phyloP scores from a whole-genome alignment of 257 asterid genomes.

The Solanum commersonii region DNA sequence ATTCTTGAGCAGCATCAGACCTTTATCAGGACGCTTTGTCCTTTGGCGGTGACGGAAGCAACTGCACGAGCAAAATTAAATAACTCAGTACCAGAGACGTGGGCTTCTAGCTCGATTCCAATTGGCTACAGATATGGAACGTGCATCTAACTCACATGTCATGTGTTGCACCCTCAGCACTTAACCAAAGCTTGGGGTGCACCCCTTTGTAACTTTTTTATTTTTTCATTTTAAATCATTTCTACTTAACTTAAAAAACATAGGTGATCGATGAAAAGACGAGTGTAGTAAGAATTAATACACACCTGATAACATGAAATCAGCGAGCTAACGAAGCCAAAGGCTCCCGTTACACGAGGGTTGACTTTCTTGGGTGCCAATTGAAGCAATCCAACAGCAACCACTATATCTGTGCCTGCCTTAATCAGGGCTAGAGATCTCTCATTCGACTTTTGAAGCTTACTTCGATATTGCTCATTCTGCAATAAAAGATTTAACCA shows the following conservation, averaged over 20 bases:
- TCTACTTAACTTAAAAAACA: not conserved
- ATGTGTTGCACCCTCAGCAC: not conserved
- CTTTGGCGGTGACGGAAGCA: conserved; percentile 4
- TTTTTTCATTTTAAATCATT: not conserved
- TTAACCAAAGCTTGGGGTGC: not conserved
- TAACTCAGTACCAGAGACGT: no score
- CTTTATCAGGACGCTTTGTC: not conserved
- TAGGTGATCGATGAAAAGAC: not conserved
- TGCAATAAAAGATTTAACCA: conserved; percentile 17
- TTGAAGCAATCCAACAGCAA: conserved; percentile 95
- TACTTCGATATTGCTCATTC: conserved; percentile 55
- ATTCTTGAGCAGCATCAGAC: not conserved
- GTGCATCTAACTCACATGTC: no score
- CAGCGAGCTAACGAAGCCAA: conserved; percentile 77
- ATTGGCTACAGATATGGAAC: no score
- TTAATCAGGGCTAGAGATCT: conserved; percentile 73
- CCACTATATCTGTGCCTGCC: conserved; percentile 73
- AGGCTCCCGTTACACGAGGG: conserved; percentile 92
- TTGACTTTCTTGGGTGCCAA: conserved; percentile 85
- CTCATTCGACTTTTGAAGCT: conserved; percentile 68
- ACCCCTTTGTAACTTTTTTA: not conserved
- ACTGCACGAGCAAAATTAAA: not conserved
- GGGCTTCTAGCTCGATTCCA: no score
- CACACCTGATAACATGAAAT: conserved; percentile 95
- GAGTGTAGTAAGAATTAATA: not conserved